Evolutionary conservation across 1,139 yeast species (phyloP).

Genomic region (Schwanniomyces etchellsii): DNA sequence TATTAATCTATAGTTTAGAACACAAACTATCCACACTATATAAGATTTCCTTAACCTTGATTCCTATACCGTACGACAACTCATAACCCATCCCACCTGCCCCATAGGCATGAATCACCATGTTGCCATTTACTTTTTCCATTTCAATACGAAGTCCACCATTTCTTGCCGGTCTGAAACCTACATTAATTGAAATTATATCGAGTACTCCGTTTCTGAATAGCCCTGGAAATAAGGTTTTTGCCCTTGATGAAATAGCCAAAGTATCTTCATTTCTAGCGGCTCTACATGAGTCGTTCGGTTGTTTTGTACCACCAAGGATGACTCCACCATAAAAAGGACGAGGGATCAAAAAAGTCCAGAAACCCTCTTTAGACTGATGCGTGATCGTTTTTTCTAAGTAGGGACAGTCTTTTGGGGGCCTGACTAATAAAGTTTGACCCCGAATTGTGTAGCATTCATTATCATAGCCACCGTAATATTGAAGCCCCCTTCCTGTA

Average conservation of each 20-base stretch:
- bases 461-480: conserved; percentile 50
- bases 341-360: conserved; percentile 68
- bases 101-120: conserved; percentile 66
- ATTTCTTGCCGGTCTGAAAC: conserved; percentile 64
- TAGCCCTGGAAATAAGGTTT: conserved; percentile 49
- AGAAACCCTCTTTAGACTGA: conserved; percentile 49
- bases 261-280: conserved; percentile 45
- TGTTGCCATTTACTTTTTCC: conserved; percentile 20
- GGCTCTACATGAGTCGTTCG: conserved; percentile 24
- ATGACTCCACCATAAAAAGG: conserved; percentile 59
- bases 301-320: conserved; percentile 69
- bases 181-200: conserved; percentile 56
- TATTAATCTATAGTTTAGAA: too few species aligned
- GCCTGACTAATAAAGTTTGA: conserved; percentile 53
- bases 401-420: conserved; percentile 33
- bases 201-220: conserved; percentile 26
- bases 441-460: conserved; percentile 54
- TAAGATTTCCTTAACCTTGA: conserved; percentile 19
- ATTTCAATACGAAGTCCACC: conserved; percentile 51
- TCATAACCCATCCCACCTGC: conserved; percentile 74
- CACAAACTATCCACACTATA: neutral
- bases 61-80: conserved; percentile 58
- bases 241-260: conserved; percentile 40
- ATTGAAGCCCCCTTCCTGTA: conserved; percentile 57
- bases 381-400: conserved; percentile 49